Base-by-base conservation (phyloP, 768 basidiomycete species). In the Russula earlei region DNA sequence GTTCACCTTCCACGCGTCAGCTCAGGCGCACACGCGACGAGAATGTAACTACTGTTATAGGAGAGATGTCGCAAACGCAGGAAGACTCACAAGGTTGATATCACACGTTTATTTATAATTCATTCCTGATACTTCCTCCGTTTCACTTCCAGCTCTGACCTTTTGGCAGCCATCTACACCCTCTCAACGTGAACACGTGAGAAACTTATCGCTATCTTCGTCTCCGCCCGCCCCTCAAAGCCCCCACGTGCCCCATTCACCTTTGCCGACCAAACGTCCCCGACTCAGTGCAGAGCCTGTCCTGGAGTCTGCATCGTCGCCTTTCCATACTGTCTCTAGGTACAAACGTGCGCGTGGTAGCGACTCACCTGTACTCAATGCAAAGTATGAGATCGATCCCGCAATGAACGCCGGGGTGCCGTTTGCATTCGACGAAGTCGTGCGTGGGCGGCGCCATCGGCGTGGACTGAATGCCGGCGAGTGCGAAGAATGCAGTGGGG, bases 401-500 rank as follows among this genome's bases (percentile, higher is more conserved):
- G 69, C 70, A 8, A 72, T 69, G 34, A 95, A 95, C 65, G 73
- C 75, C 0, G 91, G 89, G 0, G 44, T 80, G 10, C 70, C 72
- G 41, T 85, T 78, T 66, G 82, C 84, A 61, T 95, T 77, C 63
- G 85, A 91, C 42, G 82, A 84, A 47, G 88, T 91, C 15, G 85
- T 90, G 12, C 74, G 91, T 25, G 75, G 73, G 38, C 84, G 77
- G 63, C 77, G 78, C 17, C 78, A 80, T 33, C 74, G 93, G 31
- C 75, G 75, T 61, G 71, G 72, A 49, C 76, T 95, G 75, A 75
- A 85, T 48, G 92, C 78, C 4, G 81, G 76, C 2, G 88, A 91
- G 59, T 95, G 91, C 66, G 87, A 88, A 60, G 85, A 83, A 56
- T 95, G 92, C 67, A 79, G 74, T 38, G 84, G 83, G 47, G 91